phyloP scores from a whole-genome alignment of 352 stramenopile species.

The Phytophthora chlamydospora region DNA sequence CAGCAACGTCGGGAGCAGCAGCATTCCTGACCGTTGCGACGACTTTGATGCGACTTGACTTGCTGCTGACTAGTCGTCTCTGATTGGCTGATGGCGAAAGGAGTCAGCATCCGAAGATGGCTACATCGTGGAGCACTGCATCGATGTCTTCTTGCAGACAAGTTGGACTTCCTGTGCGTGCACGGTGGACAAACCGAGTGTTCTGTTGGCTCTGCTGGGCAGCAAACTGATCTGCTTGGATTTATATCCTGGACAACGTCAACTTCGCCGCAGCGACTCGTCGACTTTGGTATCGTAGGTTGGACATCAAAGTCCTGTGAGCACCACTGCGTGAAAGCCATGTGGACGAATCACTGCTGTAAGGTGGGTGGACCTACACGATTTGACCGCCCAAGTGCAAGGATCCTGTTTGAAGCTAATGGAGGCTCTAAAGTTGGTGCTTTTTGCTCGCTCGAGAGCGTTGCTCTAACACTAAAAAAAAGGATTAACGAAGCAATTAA shows the following conservation, averaged over 20 bases:
- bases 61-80: conserved; percentile 23
- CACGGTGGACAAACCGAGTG: too few species aligned
- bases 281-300: too few species aligned
- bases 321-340: conserved; percentile 1
- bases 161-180: too few species aligned
- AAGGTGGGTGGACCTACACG: too few species aligned
- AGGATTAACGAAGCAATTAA: background rate
- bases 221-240: background rate
- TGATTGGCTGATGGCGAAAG: conserved; percentile 27
- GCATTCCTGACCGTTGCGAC: conserved; percentile 13
- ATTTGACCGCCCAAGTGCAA: background rate
- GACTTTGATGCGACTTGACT: background rate
- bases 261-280: too few species aligned
- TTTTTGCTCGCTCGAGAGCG: background rate
- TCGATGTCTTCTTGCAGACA: background rate
- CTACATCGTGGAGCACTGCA: conserved; percentile 20
- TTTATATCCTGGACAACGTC: background rate
- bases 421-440: background rate
- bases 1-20: conserved; percentile 14
- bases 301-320: background rate
- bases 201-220: too few species aligned
- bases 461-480: conserved; percentile 12
- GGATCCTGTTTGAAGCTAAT: conserved; percentile 8
- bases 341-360: background rate
- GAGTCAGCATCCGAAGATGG: conserved; percentile 20